phyloP scores from a whole-genome alignment of 2,329 filamentous ascomycete species.

The Penicillium sp. region DNA sequence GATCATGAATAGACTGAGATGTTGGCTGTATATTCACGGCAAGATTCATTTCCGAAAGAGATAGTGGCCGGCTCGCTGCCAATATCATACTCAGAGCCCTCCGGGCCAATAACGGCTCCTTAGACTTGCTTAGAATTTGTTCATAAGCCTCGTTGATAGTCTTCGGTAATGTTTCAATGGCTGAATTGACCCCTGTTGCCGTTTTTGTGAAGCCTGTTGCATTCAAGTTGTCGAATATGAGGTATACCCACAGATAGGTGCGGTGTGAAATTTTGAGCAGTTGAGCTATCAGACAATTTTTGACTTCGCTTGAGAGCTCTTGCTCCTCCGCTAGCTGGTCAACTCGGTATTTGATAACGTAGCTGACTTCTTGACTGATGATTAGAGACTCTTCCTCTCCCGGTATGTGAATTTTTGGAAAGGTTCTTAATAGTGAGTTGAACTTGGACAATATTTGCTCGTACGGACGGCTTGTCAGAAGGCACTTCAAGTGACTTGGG shows the following conservation, averaged over 20 bases:
- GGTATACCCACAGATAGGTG: neutral
- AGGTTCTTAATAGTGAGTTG: neutral
- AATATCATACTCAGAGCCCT: neutral
- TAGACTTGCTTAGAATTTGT: neutral
- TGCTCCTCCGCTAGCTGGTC: neutral
- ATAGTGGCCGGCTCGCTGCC: neutral
- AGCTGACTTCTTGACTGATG: neutral
- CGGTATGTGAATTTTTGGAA: neutral
- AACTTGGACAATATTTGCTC: neutral
- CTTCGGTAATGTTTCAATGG: neutral
- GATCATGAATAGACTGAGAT: neutral
- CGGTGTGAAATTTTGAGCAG: neutral
- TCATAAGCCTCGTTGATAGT: neutral
- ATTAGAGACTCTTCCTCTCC: neutral
- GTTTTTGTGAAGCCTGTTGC: neutral
- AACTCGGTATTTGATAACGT: neutral
- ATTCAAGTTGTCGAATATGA: neutral
- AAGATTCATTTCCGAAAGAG: neutral
- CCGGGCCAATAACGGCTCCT: neutral
- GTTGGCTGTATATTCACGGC: neutral
- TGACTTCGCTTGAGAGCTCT: neutral
- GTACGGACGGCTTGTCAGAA: neutral
- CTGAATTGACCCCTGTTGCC: neutral
- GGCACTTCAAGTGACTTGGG: neutral
- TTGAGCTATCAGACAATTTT: neutral